Conservation (phyloP, 2,329 filamentous ascomycete species). For the Raffaelea albimanens region DNA sequence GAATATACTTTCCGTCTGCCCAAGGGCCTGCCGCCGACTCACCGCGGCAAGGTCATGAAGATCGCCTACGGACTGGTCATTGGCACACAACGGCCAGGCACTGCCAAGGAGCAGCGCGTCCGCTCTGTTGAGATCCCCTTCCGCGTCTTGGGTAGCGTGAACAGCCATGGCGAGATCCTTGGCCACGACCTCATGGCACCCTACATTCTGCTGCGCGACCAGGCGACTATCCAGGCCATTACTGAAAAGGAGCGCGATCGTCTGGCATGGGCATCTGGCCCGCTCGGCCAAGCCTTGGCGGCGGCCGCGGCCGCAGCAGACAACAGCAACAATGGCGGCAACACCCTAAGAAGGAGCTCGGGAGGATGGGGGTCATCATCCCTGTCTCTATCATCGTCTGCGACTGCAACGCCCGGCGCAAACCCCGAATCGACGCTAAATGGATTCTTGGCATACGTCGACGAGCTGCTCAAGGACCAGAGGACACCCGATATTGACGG, state of each 20-base stretch:
- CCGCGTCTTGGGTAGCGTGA: conserved; percentile 85
- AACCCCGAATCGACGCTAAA: conserved; percentile 24
- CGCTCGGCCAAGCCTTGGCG: too few species aligned
- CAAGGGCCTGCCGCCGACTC: conserved; percentile 78
- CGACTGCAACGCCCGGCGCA: too few species aligned
- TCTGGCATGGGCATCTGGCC: too few species aligned
- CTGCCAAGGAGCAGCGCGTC: conserved; percentile 69
- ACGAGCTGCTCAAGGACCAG: conserved; percentile 52
- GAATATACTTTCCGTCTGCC: conserved; percentile 82
- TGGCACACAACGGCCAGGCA: conserved; percentile 79
- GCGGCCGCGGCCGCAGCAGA: conserved; percentile 8
- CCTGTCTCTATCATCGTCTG: too few species aligned
- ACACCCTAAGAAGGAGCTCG: neutral
- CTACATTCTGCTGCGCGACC: conserved; percentile 79
- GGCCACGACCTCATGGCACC: conserved; percentile 93
- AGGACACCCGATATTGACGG: neutral
- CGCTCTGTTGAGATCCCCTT: conserved; percentile 91
- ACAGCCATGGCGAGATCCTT: conserved; percentile 76
- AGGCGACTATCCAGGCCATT: conserved; percentile 52
- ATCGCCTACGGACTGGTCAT: conserved; percentile 86
- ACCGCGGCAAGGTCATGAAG: conserved; percentile 89
- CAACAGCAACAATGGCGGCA: conserved; percentile 5
- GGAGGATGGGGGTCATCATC: too few species aligned
- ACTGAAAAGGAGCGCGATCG: conserved; percentile 21
- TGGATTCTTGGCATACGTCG: conserved; percentile 69